phyloP scores from a whole-genome alignment of 2,329 filamentous ascomycete species.

The Arthrobotrys entomopaga region DNA sequence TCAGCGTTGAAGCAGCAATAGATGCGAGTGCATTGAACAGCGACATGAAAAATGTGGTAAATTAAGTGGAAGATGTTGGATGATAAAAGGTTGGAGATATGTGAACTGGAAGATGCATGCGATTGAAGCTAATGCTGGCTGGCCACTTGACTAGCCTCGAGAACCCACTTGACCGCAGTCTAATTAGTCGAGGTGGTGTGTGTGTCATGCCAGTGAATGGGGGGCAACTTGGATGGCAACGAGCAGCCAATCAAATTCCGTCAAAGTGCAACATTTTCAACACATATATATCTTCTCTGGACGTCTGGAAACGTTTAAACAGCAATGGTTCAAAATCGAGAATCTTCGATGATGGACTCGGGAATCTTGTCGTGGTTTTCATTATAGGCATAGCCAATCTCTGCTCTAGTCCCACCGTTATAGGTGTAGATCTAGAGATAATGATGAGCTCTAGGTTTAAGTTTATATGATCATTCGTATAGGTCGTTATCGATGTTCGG shows the following conservation, averaged over 20 bases:
- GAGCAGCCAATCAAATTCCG: neutral
- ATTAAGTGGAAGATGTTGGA: neutral
- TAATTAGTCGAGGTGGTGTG: neutral
- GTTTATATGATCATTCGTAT: no score
- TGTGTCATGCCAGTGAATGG: neutral
- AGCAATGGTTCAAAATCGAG: no score
- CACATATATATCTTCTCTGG: neutral
- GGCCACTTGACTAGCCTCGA: no score
- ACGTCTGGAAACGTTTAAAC: no score
- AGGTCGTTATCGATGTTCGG: no score
- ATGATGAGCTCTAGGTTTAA: no score
- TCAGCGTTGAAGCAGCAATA: slow-evolving; percentile 29
- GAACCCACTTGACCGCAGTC: neutral
- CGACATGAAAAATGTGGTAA: slow-evolving; percentile 27
- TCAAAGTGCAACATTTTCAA: neutral
- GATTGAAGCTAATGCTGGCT: neutral
- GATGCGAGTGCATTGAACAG: slow-evolving; percentile 33
- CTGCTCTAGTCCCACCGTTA: no score
- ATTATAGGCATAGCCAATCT: no score
- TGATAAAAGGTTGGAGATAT: neutral
- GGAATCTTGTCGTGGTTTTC: neutral
- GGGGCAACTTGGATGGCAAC: slow-evolving; percentile 5
- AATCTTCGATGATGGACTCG: neutral
- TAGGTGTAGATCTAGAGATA: no score
- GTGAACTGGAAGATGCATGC: neutral